Conservation (phyloP, 2,329 filamentous ascomycete genomes). For the Chaetoscypha palmicola region DNA sequence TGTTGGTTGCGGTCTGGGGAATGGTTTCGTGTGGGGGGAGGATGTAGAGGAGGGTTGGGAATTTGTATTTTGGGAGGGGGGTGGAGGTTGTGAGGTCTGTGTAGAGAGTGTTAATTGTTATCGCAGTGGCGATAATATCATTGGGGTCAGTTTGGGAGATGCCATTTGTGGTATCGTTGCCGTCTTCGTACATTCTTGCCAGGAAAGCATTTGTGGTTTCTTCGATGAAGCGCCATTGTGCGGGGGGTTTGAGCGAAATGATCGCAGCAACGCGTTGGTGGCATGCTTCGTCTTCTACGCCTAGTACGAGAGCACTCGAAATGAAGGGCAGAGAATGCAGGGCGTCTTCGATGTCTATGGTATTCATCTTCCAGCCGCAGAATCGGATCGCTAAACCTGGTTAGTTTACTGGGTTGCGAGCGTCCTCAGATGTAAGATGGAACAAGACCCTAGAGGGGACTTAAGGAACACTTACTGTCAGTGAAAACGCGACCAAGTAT, state of each 20-base stretch:
- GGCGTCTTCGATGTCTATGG: background rate
- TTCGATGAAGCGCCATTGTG: background rate
- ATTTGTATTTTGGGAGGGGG: background rate
- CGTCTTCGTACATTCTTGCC: background rate
- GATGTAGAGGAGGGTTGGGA: background rate
- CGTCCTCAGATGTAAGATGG: too few species aligned
- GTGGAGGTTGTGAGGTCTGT: background rate
- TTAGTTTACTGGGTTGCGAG: background rate
- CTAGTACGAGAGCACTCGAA: background rate
- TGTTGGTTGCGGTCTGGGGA: background rate
- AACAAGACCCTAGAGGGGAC: too few species aligned
- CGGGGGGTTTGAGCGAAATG: background rate
- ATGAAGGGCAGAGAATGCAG: background rate
- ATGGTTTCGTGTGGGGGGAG: background rate
- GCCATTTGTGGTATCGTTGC: background rate
- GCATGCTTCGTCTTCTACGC: background rate
- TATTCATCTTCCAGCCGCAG: background rate
- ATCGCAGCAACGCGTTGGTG: background rate
- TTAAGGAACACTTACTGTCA: background rate
- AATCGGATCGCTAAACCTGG: background rate
- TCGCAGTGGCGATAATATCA: background rate
- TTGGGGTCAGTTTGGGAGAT: background rate
- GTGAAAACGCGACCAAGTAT: background rate
- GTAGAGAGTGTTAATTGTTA: background rate
- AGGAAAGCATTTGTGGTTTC: background rate